Percentiles rank a stretch among this genome's conserved stretches.
phyloP scores from a whole-genome alignment of 768 basidiomycete species.

The Hydnomerulius pinastri region DNA sequence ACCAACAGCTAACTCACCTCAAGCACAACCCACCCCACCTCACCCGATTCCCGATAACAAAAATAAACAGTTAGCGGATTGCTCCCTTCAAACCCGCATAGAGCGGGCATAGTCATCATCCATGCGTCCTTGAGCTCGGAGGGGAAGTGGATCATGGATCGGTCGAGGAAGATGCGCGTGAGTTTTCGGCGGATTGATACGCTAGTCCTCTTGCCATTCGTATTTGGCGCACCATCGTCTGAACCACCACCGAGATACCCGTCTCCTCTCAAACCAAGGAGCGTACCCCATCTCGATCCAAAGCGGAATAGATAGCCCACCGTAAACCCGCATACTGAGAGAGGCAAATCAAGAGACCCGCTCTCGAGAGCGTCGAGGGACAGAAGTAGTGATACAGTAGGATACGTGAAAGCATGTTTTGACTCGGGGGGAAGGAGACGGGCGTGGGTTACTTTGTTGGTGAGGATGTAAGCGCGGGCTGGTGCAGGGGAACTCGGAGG shows the following conservation, averaged over 20 bases:
- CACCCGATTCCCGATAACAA: constrained; percentile 43
- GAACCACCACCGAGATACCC: constrained; percentile 43
- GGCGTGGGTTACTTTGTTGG: constrained; percentile 54
- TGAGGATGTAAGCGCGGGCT: constrained; percentile 44
- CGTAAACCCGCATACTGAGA: constrained; percentile 23
- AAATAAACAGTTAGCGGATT: constrained; percentile 74
- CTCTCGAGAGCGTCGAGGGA: constrained; percentile 56
- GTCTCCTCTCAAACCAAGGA: constrained; percentile 48
- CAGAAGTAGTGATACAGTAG: constrained; percentile 55
- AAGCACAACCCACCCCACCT: constrained; percentile 48
- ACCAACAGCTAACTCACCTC: constrained; percentile 45
- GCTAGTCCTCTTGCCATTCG: neutral
- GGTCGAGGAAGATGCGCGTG: constrained; percentile 31
- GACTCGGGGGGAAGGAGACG: constrained; percentile 50
- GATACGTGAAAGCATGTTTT: constrained; percentile 60
- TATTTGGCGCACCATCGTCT: constrained; percentile 16
- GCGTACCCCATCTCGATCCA: constrained; percentile 42
- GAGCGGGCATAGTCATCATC: constrained; percentile 76
- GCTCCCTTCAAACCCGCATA: constrained; percentile 66
- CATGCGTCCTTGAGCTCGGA: constrained; percentile 51
- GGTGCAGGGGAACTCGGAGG: neutral
- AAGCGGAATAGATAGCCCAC: constrained; percentile 57
- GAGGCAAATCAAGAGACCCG: constrained; percentile 40
- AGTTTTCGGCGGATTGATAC: constrained; percentile 45
- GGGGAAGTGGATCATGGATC: constrained; percentile 20